Percentiles rank a stretch among this genome's conserved stretches.
Conservation (phyloP, 2,329 filamentous ascomycete genomes). For the Ophiostoma himal-ulmi region DNA sequence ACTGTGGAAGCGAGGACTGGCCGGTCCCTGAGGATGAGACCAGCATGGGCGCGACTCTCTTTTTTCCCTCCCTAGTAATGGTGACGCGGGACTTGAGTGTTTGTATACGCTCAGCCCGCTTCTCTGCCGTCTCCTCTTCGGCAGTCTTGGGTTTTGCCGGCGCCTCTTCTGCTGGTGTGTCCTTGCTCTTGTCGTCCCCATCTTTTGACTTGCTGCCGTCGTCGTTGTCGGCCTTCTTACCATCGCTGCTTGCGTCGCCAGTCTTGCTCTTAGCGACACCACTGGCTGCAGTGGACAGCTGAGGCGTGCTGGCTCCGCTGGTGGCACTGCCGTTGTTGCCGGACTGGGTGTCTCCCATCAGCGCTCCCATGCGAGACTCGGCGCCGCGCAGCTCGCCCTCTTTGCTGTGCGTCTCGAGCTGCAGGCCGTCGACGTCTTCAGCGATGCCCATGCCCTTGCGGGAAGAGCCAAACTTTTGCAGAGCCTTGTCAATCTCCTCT, state of each 20-base stretch:
- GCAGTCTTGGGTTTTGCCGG: slow-evolving; percentile 25
- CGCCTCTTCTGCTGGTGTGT: slow-evolving; percentile 4
- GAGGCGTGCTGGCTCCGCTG: slow-evolving; percentile 32
- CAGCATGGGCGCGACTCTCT: slow-evolving; percentile 84
- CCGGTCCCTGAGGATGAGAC: slow-evolving; percentile 85
- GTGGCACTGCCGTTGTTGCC: slow-evolving; percentile 30
- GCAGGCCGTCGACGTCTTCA: slow-evolving; percentile 82
- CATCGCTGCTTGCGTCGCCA: slow-evolving; percentile 28
- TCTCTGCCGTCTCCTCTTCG: slow-evolving; percentile 46
- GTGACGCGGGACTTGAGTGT: slow-evolving; percentile 84
- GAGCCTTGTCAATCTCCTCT: slow-evolving; percentile 84
- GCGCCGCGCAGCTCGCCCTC: slow-evolving; percentile 83
- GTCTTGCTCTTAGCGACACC: slow-evolving; percentile 31
- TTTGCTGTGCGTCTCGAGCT: slow-evolving; percentile 86
- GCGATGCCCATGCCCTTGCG: slow-evolving; percentile 84
- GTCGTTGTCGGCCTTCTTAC: slow-evolving; percentile 27
- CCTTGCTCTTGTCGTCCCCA: neutral
- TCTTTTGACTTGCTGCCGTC: slow-evolving; percentile 25
- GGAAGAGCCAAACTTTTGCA: slow-evolving; percentile 87
- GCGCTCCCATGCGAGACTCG: slow-evolving; percentile 92
- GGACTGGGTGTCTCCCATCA: slow-evolving; percentile 78
- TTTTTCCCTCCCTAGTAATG: slow-evolving; percentile 93
- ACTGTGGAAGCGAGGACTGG: slow-evolving; percentile 81
- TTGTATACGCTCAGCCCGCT: slow-evolving; percentile 49
- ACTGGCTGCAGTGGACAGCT: neutral